Base-by-base conservation (phyloP, 2,329 filamentous ascomycete species). In the Periconia sp. region DNA sequence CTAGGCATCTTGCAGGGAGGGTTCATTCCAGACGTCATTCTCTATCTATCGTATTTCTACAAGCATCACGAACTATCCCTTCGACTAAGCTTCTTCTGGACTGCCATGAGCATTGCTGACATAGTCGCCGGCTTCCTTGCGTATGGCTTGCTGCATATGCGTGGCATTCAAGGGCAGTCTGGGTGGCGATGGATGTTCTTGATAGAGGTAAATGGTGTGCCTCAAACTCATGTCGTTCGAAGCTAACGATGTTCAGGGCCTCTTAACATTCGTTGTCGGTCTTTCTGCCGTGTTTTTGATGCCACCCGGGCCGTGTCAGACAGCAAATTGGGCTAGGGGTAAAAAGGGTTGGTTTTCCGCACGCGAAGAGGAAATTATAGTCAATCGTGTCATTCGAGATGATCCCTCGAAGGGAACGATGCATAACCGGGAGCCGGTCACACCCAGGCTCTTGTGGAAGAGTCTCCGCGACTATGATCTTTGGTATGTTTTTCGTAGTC, bases 11-110 rank as follows among this genome's bases (percentile, higher is more conserved):
- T 73, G 23, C 70, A 69, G 48, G 71, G 63, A 17, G 69, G 69
- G 2, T 84, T 84, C 51, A 83, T 84, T 36, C 80, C 81, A 0
- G 81, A 82, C 40, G 79, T 80, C 16, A 78, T 86, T 12, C 69
- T 86, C 0, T 89, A 84, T 68, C 73, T 89, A 72, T 76, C 66
- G 2, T 74, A 74, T 48, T 73, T 73, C 43, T 74, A 71, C 37
- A 58, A 49, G 52, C 33, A 61, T 51, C 35, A 50, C 18, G 73
- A 74, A 48, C 49, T 76, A 5, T 66, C 72, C 0, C 62, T 70
- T 21, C 63, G 72, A 2, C 46, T 75, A 5, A 63, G 64, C 0
- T 72, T 69, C 45, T 73, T 75, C 52, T 75, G 71, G 72, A 65
- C 64, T 2, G 61, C 66, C 0, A 46, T 64, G 13, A 61, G 63